Evolutionary conservation across 129 eudicot genomes (phyloP), one percentile per base, ranked within the genome.

Genomic region (Lonicera japonica): DNA sequence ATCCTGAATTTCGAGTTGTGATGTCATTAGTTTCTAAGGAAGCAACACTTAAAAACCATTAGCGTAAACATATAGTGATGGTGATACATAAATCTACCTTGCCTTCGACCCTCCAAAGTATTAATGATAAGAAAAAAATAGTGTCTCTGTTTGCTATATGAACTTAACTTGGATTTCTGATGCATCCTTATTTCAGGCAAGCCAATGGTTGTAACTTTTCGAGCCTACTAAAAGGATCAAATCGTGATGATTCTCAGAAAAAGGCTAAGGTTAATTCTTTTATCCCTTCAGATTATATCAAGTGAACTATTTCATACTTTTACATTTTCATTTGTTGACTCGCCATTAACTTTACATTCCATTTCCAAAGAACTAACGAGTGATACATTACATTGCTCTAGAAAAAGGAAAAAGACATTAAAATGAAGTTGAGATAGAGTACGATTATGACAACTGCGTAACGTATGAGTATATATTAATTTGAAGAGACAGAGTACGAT

Each of bases 201-300:
- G 70, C 98, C 98, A 19, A 69, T 67, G 72, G 95, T 92, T 56
- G 69, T 92, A 63, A 80, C 96, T 61, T 92, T 87, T 64, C 86
- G 96, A 72, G 95, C 98, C 39, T 92, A 92, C 78, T 78, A 86
- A 29, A 92, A 82, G 81, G 91, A 87, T 67, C 98, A 92, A 61
- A 92, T 92, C 58, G 83, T 88, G 73, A 75, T 24, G 45, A 92
- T 92, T 71, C 80, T 92, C 66, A 85, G 80, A 65, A 86, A 85
- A 46, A 76, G 98, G 43, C 73, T 92, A 51, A 68, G 58, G 91
- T 96, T 92, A 72, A 77, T 57, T 54, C 39, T 52, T 21, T 38
- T 18, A 19, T 21, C 51, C 16, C 14, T 38, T 15, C 15, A 9
- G 24, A 54, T 29, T 1, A 17, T 21, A 2, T 55, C 20, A 13